phyloP scores from a whole-genome alignment of 2,329 filamentous ascomycete genomes.

The Colletotrichum destructivum region DNA sequence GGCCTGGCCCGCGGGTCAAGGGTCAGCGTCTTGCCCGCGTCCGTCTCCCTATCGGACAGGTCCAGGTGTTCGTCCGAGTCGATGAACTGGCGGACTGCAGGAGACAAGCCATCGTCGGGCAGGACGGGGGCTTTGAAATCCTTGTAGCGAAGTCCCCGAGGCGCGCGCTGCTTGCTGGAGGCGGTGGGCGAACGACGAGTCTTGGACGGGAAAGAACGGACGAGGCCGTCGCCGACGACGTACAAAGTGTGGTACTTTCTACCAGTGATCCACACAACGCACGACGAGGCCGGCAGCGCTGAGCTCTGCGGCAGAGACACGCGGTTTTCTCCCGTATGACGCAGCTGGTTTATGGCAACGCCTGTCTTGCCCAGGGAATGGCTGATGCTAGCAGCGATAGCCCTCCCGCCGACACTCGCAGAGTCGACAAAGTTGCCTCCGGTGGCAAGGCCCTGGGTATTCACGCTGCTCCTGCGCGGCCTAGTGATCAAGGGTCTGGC shows the following conservation, averaged over 20 bases:
- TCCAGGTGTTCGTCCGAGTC: slow-evolving; percentile 71
- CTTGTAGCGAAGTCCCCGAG: slow-evolving; percentile 71
- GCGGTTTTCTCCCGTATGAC: slow-evolving; percentile 83
- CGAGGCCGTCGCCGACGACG: slow-evolving; percentile 75
- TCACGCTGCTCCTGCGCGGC: slow-evolving; percentile 67
- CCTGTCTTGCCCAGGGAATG: slow-evolving; percentile 83
- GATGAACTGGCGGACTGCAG: slow-evolving; percentile 69
- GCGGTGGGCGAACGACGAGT: slow-evolving; percentile 68
- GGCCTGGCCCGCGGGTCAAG: slow-evolving; percentile 60
- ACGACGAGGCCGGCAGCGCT: slow-evolving; percentile 69
- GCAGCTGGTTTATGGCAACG: slow-evolving; percentile 77
- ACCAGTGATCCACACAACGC: slow-evolving; percentile 76
- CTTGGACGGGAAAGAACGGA: slow-evolving; percentile 76
- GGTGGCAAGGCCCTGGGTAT: slow-evolving; percentile 52
- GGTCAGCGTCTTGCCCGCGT: slow-evolving; percentile 69
- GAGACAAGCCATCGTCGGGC: slow-evolving; percentile 72
- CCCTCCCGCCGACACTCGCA: slow-evolving; percentile 79
- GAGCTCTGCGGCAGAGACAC: slow-evolving; percentile 75
- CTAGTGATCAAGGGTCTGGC: slow-evolving; percentile 73
- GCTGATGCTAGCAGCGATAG: slow-evolving; percentile 80
- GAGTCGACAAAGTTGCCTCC: slow-evolving; percentile 68
- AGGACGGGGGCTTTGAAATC: slow-evolving; percentile 78
- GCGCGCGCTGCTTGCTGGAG: slow-evolving; percentile 65
- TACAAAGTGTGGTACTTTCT: slow-evolving; percentile 75
- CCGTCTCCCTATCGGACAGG: slow-evolving; percentile 66